These are phyloP conservation scores for Aspergillus awamori DNA, from an alignment of 2,329 filamentous ascomycete species.

Conservation along the genomic window DNA sequence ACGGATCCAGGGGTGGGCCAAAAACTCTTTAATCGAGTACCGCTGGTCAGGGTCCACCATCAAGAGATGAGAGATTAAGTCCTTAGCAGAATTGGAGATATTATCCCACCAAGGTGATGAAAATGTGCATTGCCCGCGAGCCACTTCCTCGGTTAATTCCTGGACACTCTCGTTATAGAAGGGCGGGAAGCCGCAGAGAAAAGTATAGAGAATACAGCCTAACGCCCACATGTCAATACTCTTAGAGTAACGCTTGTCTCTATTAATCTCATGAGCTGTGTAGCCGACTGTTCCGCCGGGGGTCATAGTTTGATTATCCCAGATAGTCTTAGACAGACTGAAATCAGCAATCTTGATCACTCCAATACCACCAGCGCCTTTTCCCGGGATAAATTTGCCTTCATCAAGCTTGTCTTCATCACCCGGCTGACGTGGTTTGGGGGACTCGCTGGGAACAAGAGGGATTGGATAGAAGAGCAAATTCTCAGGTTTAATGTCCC, in stretches of 20 bases:
- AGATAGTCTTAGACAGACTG: slow-evolving; percentile 94
- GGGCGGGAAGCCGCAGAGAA: slow-evolving; percentile 95
- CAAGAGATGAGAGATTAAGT: slow-evolving; percentile 88
- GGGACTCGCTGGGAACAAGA: slow-evolving; percentile 75
- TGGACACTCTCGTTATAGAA: slow-evolving; percentile 99
- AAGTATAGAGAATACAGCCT: slow-evolving; percentile 93
- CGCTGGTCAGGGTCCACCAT: slow-evolving; percentile 95
- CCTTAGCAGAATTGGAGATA: slow-evolving; percentile 91
- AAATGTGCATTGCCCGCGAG: slow-evolving; percentile 95
- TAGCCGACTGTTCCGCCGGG: slow-evolving; percentile 99
- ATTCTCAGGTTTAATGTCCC: slow-evolving; percentile 90
- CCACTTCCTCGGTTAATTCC: slow-evolving; percentile 96
- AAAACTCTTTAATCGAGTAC: slow-evolving; percentile 89
- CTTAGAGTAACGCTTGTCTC: slow-evolving; percentile 98
- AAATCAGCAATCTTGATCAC: slow-evolving; percentile 98
- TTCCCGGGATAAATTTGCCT: slow-evolving; percentile 82
- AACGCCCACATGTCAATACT: slow-evolving; percentile 99
- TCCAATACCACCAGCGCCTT: slow-evolving; percentile 87
- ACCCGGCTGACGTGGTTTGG: slow-evolving; percentile 78
- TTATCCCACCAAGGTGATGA: slow-evolving; percentile 99
- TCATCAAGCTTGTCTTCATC: slow-evolving; percentile 98
- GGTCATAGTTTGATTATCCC: slow-evolving; percentile 98
- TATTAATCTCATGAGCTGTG: slow-evolving; percentile 97
- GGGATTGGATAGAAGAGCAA: slow-evolving; percentile 88
- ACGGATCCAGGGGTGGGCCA: slow-evolving; percentile 91